Percentiles rank a stretch among this genome's conserved stretches.
phyloP scores from a whole-genome alignment of 2,329 filamentous ascomycete species.

The Penicillium freii region DNA sequence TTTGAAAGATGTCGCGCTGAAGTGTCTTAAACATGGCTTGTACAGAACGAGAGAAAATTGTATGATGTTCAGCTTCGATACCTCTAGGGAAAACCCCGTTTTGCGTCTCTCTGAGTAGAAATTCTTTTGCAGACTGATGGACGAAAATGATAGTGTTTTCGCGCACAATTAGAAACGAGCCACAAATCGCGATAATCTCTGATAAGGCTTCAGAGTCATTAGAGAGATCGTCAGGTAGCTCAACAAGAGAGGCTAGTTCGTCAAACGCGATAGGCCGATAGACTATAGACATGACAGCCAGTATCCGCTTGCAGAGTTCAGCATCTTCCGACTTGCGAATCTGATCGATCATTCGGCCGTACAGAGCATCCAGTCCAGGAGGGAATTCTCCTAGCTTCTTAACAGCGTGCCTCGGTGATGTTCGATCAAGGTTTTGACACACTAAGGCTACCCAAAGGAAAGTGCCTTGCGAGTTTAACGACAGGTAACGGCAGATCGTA shows the following conservation, averaged over 20 bases:
- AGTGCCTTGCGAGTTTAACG: constrained; percentile 32
- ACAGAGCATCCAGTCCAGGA: constrained; percentile 13
- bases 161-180: constrained; percentile 25
- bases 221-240: not conserved
- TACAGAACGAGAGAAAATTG: constrained; percentile 39
- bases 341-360: constrained; percentile 23
- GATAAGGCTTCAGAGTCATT: not conserved
- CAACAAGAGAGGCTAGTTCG: not conserved
- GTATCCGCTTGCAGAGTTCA: not conserved
- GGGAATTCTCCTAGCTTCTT: constrained; percentile 6
- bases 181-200: constrained; percentile 20
- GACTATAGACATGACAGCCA: not conserved
- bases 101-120: not conserved
- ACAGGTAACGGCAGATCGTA: constrained; percentile 19
- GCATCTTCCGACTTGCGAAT: constrained; percentile 20
- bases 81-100: constrained; percentile 31
- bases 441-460: constrained; percentile 44
- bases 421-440: constrained; percentile 28
- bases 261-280: constrained; percentile 2
- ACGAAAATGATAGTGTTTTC: constrained; percentile 21
- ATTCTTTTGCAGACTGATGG: constrained; percentile 31
- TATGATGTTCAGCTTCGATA: constrained; percentile 21
- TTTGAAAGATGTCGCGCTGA: constrained; percentile 6
- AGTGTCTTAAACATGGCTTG: constrained; percentile 30
- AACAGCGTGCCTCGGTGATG: not conserved